Evolutionary conservation across 2,329 filamentous ascomycete genomes (phyloP).

Genomic region (Chaetomium globosum): DNA sequence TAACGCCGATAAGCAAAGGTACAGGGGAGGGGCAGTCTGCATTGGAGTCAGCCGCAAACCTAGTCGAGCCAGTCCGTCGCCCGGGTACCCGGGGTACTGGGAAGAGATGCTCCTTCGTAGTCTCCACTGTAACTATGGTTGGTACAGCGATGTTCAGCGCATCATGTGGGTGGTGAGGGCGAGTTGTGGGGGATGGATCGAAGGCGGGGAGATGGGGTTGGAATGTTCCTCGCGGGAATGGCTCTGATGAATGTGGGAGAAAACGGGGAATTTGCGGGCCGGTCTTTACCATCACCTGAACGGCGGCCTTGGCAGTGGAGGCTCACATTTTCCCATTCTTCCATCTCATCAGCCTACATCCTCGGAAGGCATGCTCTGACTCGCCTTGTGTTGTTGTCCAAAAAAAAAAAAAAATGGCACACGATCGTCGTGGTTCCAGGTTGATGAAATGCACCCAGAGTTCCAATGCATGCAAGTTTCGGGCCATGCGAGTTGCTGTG

Average conservation of each 20-base stretch:
- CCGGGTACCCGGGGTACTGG: not conserved
- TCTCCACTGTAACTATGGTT: not conserved
- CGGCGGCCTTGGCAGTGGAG: not conserved
- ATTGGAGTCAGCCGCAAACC: not conserved
- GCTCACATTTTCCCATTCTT: not conserved
- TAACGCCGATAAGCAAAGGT: constrained; percentile 4
- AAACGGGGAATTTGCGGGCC: constrained; percentile 12
- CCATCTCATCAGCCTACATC: constrained; percentile 2
- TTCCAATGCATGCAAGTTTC: not conserved
- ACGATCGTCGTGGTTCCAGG: not conserved
- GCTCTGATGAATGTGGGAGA: not conserved
- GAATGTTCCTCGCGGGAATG: too few species aligned
- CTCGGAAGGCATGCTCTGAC: constrained; percentile 2
- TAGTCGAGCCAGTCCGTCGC: not conserved
- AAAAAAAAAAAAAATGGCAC: not conserved
- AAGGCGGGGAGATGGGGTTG: not conserved
- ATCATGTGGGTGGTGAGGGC: not conserved
- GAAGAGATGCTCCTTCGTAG: not conserved
- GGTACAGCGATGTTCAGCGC: not conserved
- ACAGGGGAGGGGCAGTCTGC: not conserved
- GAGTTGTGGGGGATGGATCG: constrained; percentile 2
- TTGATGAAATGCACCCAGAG: not conserved
- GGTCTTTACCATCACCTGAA: not conserved
- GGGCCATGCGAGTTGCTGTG: not conserved
- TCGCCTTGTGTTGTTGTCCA: not conserved